Conservation (phyloP, 768 basidiomycete genomes). For the Russula olivacea region DNA sequence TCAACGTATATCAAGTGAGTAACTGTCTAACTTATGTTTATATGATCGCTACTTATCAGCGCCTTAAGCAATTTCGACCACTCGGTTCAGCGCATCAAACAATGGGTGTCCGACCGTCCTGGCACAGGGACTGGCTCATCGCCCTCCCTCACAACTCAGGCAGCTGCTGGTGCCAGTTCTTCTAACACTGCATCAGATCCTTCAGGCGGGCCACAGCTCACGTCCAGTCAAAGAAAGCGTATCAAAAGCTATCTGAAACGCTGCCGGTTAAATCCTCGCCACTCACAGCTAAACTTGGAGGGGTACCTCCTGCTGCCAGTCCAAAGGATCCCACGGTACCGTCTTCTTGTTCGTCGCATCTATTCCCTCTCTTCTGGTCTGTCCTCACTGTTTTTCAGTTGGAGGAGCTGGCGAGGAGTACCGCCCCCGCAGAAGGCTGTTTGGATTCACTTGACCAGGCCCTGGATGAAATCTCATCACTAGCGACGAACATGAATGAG, state of each 20-base stretch:
- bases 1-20: slow-evolving; percentile 94
- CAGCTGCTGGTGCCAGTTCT: slow-evolving; percentile 35
- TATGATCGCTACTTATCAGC: slow-evolving; percentile 13
- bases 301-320: slow-evolving; percentile 92
- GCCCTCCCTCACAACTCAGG: slow-evolving; percentile 51
- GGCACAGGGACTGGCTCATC: slow-evolving; percentile 38
- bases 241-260: slow-evolving; percentile 87
- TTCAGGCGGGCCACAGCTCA: slow-evolving; percentile 49
- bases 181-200: slow-evolving; percentile 35
- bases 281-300: slow-evolving; percentile 91
- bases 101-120: slow-evolving; percentile 67
- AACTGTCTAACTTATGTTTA: slow-evolving; percentile 14
- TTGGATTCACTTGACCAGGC: slow-evolving; percentile 81
- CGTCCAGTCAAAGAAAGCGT: slow-evolving; percentile 79
- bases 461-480: slow-evolving; percentile 74
- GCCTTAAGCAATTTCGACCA: slow-evolving; percentile 82
- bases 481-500: slow-evolving; percentile 97
- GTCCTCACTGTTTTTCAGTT: slow-evolving; percentile 42
- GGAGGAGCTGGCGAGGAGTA: slow-evolving; percentile 79
- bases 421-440: slow-evolving; percentile 72
- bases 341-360: slow-evolving; percentile 65
- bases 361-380: not conserved
- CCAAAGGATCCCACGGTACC: slow-evolving; percentile 96
- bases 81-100: slow-evolving; percentile 79
- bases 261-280: slow-evolving; percentile 81